Evolutionary conservation across 2,329 filamentous ascomycete species (phyloP).

Genomic region (Beauveria brongniartii): DNA sequence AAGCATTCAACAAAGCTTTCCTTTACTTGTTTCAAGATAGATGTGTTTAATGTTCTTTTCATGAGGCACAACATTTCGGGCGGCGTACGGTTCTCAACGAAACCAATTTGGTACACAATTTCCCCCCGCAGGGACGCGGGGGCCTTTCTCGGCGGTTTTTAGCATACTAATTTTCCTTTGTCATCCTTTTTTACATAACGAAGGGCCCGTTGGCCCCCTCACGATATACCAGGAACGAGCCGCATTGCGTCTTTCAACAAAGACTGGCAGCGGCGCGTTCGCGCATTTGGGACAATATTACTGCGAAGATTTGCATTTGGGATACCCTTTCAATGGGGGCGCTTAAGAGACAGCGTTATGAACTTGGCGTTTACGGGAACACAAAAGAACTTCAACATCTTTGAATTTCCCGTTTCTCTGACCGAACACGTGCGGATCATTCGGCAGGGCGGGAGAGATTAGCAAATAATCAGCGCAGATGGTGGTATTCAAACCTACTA

Average conservation of each 20-base stretch:
- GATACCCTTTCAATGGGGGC: conserved; percentile 28
- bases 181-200: conserved; percentile 19
- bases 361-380: conserved; percentile 33
- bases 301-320: conserved; percentile 30
- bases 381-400: conserved; percentile 42
- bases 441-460: conserved; percentile 20
- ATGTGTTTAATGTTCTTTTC: conserved; percentile 31
- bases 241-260: conserved; percentile 40
- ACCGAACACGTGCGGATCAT: conserved; percentile 29
- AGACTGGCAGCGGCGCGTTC: conserved; percentile 28
- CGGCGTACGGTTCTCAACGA: conserved; percentile 42
- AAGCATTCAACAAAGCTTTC: conserved; percentile 35
- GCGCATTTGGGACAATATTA: conserved; percentile 27
- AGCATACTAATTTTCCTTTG: conserved; percentile 23
- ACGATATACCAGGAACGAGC: conserved; percentile 28
- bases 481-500: neutral
- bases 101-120: conserved; percentile 25
- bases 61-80: conserved; percentile 25
- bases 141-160: conserved; percentile 19
- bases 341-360: conserved; percentile 22
- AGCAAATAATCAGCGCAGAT: conserved; percentile 5
- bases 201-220: conserved; percentile 10
- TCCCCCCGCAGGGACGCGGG: conserved; percentile 24
- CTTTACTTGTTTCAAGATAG: conserved; percentile 23
- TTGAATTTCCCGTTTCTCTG: conserved; percentile 25